phyloP scores from a whole-genome alignment of 2,329 filamentous ascomycete species.

The Talaromyces sp. region DNA sequence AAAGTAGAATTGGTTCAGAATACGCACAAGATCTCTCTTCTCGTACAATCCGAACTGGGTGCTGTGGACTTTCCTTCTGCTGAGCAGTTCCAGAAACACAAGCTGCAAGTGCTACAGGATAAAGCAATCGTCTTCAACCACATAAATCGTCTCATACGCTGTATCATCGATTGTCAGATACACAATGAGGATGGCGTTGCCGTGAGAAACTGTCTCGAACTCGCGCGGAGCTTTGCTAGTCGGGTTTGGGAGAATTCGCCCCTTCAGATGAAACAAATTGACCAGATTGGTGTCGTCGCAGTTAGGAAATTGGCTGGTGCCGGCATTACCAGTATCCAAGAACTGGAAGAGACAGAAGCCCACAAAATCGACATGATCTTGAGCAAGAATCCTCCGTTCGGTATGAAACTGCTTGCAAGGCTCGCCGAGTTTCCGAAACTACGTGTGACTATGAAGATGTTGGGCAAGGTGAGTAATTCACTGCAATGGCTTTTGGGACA shows the following conservation, averaged over 20 bases:
- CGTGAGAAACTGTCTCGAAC: constrained; percentile 68
- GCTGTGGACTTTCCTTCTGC: constrained; percentile 61
- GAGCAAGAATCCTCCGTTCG: constrained; percentile 79
- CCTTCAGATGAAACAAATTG: constrained; percentile 78
- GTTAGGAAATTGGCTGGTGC: constrained; percentile 70
- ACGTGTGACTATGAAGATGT: constrained; percentile 54
- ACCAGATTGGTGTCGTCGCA: constrained; percentile 71
- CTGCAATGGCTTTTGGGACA: not conserved
- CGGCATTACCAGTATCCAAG: constrained; percentile 69
- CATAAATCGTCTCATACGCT: constrained; percentile 68
- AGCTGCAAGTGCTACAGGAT: constrained; percentile 59
- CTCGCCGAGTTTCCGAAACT: constrained; percentile 71
- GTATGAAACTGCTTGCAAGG: constrained; percentile 64
- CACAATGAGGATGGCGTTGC: constrained; percentile 63
- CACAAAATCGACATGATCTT: constrained; percentile 74
- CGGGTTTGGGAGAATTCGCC: constrained; percentile 79
- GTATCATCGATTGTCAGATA: constrained; percentile 72
- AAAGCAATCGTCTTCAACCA: constrained; percentile 65
- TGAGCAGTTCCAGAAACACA: constrained; percentile 57
- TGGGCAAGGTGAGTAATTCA: constrained; percentile 44
- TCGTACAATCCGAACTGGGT: constrained; percentile 74
- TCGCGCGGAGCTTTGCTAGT: constrained; percentile 73
- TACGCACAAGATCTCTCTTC: constrained; percentile 72
- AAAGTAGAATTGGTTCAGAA: constrained; percentile 64
- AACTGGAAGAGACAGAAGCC: constrained; percentile 65